Base-by-base conservation (phyloP, 305 asterid genomes). In the Fraxinus greggii region DNA sequence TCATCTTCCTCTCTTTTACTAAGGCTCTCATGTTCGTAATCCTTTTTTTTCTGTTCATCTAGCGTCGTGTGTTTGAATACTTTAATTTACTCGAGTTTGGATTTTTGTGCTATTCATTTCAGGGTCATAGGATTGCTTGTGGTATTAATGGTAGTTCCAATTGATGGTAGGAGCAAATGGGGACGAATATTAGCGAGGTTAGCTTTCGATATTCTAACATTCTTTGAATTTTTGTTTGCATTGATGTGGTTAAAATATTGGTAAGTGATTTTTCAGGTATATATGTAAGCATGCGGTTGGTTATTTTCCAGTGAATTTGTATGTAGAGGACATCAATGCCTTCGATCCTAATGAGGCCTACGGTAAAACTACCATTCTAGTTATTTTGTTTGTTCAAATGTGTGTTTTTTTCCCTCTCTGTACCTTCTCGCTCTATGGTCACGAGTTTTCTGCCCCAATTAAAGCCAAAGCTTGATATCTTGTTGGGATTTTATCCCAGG, bases 261-360 rank as follows among this genome's bases (percentile, higher is more conserved):
- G 83, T 80, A 12, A 59, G 56, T 84, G 75, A 19, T 78, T 80
- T 35, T 23, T 80, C 97, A 97, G 99, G 95, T 97, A 87, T 84
- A 91, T 97, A 83, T 92, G 98, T 83, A 94, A 92, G 92, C 95
- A 93, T 79, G 97, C 89, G 65, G 92, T 89, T 85, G 98, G 98
- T 63, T 97, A 94, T 90, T 97, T 97, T 90, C 99, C 99, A 4
- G 83, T 97, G 86, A 85, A 78, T 81, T 88, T 94, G 89, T 84
- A 93, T 82, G 95, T 97, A 79, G 99, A 97, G 90, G 97, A 97
- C 85, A 89, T 91, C 86, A 90, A 93, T 82, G 98, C 98, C 82
- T 97, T 97, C 84, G 98, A 97, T 89, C 97, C 98, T 78, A 90
- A 93, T 69, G 93, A 94, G 87, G 96, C 99, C 31, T 97, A 97